Evolutionary conservation across 257 asterid genomes (phyloP), one percentile per base, ranked within the genome.

Genomic region (Ballota nigra): DNA sequence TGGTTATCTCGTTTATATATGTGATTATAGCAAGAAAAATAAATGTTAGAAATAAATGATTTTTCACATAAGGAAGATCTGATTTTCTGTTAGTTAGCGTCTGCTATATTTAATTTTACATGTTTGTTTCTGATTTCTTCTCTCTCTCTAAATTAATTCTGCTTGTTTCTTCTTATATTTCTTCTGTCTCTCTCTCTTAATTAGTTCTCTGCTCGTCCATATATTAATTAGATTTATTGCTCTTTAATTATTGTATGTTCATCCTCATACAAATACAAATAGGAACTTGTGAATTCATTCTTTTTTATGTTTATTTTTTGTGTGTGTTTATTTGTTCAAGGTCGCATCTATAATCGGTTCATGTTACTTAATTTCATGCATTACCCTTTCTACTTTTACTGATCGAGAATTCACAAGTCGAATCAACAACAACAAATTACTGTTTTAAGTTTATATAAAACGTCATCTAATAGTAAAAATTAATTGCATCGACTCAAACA

Each of bases 1-100:
- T 4, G 19, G 28, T 28, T 66, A 56, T 55, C 43, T 49, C 18
- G 22, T 19, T 55, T 41, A 47, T 52, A 26, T 43, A 52, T 78
- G 36, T 76, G 47, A 23, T 49, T 38, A 66, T 73, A 74, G 4
- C 53, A 53, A 68, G 66, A 40, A 20, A 29, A 69, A 20, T 22
- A 64, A 23, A 56, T 49, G 74, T n/a, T 64, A 6, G 76, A 20
- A 73, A 77, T 77, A 81, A 69, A 73, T 70, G 81, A 34, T 36
- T 33, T 73, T 69, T 73, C 75, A 7, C 38, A 16, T 68, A 64
- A 64, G 77, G 41, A 64, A 69, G 74, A 73, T 72, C 77, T 57
- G 59, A 29, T 57, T 33, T 74, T 10, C 58, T 28, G 63, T 29
- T 2, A 19, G 5, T 11, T 33, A 36, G 65, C 19, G n/a, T 65